Evolutionary conservation across 2,329 filamentous ascomycete species (phyloP), one percentile per base, ranked within the genome.

Genomic region (Botrytis pseudocinerea): DNA sequence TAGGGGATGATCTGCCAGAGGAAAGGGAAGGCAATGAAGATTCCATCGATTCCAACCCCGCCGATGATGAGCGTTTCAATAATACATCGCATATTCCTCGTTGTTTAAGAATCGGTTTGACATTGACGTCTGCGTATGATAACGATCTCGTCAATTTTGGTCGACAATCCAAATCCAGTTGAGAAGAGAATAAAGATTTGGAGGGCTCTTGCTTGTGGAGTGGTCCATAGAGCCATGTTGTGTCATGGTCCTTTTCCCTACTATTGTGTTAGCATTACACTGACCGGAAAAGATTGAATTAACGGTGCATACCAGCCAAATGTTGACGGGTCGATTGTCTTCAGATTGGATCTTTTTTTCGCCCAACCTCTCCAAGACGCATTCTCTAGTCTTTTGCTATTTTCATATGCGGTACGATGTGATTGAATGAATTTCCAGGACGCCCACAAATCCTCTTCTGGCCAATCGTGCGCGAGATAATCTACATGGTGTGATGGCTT

Each of bases 331-430:
- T 94, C 94, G 35, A 98, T 90, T 0, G 95, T 98, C 80, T 90
- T 91, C 66, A 98, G 85, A 59, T 92, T 90, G 82, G 97, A 92
- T 83, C 97, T 97, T 66, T 92, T 88, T 83, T 98, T 98, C 81
- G 93, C 92, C 96, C 96, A 98, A 1, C 94, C 96, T 81, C 96
- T 89, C 96, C 96, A 99, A 0, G 94, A 97, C 4, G 96, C 96
- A 82, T 99, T 98, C 82, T 98, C 96, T 44, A 98, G 83, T 68
- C 96, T 87, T 48, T 91, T 91, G 51, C 92, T 89, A 81, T 98
- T 95, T 78, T 89, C 90, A 76, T 97, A 97, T 70, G 93, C 88
- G 74, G 90, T 90, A 78, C 92, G 87, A 79, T 93, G 92, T 42
- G 92, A 91, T 25, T 95, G 90, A 78, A 98, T 93, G 81, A 97